Evolutionary conservation across 495 filamentous ascomycete species (phyloP), one percentile per base, ranked within the genome.

Genomic region (Letharia lupina): DNA sequence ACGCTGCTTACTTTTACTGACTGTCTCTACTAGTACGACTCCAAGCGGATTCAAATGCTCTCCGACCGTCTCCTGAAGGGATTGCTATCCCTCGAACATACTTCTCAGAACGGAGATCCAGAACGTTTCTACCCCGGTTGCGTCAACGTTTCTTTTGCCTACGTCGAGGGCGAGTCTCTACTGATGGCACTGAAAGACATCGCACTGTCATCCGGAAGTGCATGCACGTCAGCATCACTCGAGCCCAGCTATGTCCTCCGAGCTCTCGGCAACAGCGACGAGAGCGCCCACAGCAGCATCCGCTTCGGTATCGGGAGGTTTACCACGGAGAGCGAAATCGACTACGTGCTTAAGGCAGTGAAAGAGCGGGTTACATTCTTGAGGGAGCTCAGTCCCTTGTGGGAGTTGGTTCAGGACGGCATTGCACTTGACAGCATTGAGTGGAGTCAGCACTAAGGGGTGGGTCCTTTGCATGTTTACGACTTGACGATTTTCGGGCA

Each of bases 121-220:
- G 75, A 87, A 8, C 82, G 82, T 65, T 92, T 91, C 78, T 98
- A 98, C 76, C 91, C 95, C 16, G 94, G 94, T 70, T 98, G 95
- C 74, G 93, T 98, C 65, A 98, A 98, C 74, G 86, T 98, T 52
- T 98, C 94, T 8, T 98, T 98, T 71, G 94, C 94, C 52, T 98
- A 98, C 73, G 89, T 98, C 23, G 94, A 98, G 77, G 94, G 94
- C 64, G 94, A 98, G 75, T 97, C 93, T 8, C 87, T 98, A 7
- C 83, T 98, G 64, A 98, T 98, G 94, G 94, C 94, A 3, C 80
- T 98, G 62, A 98, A 98, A 77, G 95, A 98, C 72, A 96, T 98
- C 79, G 94, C 94, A 0, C 80, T 98, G 20, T 98, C 94, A 48
- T 98, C 95, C 3, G 94, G 94, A 61, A 96, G 91, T 72, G 94